phyloP scores from a whole-genome alignment of 306 rosid genomes.

The Pyrus pyrifolia region DNA sequence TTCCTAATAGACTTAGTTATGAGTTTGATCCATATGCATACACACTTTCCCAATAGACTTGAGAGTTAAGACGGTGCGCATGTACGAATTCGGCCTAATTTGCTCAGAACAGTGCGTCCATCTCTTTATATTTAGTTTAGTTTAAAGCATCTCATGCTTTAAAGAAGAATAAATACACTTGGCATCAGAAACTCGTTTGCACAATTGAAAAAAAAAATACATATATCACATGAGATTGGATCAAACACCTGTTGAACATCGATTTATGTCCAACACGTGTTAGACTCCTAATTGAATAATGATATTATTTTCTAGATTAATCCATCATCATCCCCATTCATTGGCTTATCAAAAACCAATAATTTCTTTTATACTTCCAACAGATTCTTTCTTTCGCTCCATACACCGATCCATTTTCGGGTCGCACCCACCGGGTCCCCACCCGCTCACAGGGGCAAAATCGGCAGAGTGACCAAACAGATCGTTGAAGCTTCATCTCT shows the following conservation, averaged over 20 bases:
- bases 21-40: too few relatives aligned
- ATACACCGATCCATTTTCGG: background rate
- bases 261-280: background rate
- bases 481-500: background rate
- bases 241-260: background rate
- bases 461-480: background rate
- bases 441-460: background rate
- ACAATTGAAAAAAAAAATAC: background rate
- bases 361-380: background rate
- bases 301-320: background rate
- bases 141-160: too few relatives aligned
- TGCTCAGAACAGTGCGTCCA: too few relatives aligned
- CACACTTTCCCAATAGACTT: too few relatives aligned
- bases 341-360: background rate
- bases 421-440: background rate
- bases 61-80: background rate
- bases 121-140: too few relatives aligned
- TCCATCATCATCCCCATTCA: background rate
- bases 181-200: background rate
- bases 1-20: background rate
- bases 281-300: background rate
- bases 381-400: background rate
- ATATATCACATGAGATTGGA: background rate
- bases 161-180: too few relatives aligned
- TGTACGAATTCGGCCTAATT: too few relatives aligned